Evolutionary conservation across 2,329 filamentous ascomycete genomes (phyloP), one percentile per base, ranked within the genome.

Genomic region (Ophiostoma montium): DNA sequence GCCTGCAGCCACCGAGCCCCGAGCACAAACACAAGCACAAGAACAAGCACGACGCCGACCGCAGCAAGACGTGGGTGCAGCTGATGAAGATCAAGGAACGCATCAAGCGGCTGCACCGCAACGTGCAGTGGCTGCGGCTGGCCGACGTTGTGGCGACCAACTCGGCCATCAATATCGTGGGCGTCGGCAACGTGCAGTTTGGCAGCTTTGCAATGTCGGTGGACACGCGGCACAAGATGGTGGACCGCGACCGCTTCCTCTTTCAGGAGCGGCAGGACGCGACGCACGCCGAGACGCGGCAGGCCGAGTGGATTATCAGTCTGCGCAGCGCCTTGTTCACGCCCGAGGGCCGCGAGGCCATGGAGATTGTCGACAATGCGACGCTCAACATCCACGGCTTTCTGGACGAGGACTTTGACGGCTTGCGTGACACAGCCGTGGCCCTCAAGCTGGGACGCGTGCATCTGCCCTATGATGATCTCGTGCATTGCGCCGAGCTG

Each of bases 301-400:
- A 92, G 35, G 90, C 89, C 2, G 94, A 98, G 69, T 98, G 94
- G 90, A 90, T 94, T 55, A 75, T 94, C 58, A 84, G 84, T 8
- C 66, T 90, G 47, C 80, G 86, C 52, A 95, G 89, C 63, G 76
- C 96, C 43, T 71, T 96, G 7, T 94, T 98, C 59, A 94, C 86
- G 0, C 80, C 87, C 1, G 82, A 94, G 50, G 88, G 87, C 32
- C 75, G 76, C 49, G 88, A 96, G 51, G 83, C 88, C 1, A 80
- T 86, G 50, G 90, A 98, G 63, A 69, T 98, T 2, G 68, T 98
- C 56, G 94, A 98, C 63, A 84, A 88, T 59, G 80, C 86, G 52
- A 84, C 85, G 3, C 69, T 96, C 52, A 96, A 95, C 58, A 76
- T 98, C 43, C 89, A 98, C 63, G 92, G 94, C 6, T 81, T 94